Percentiles rank a stretch among this genome's conserved stretches.
Evolutionary conservation across 2,329 filamentous ascomycete species (phyloP).

Genomic region (Fusarium ambrosium): DNA sequence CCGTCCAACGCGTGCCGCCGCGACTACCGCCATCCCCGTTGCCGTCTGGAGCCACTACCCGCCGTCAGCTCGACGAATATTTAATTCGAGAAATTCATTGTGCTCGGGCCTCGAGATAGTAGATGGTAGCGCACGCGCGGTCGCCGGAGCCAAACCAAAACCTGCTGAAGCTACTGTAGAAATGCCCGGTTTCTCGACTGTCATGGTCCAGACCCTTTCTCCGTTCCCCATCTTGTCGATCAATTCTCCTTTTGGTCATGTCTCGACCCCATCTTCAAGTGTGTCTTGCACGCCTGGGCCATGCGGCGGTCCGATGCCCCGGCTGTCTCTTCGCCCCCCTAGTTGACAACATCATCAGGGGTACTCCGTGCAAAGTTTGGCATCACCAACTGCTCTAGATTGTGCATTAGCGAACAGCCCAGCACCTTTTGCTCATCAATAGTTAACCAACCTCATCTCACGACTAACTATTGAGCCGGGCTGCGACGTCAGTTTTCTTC

Average conservation of each 20-base stretch:
- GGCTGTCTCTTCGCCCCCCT: neutral
- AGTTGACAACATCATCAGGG: neutral
- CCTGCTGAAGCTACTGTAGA: neutral
- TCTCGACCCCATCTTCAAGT: neutral
- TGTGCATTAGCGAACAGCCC: neutral
- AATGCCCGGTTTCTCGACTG: conserved; percentile 8
- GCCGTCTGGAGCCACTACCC: conserved; percentile 4
- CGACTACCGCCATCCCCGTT: conserved; percentile 4
- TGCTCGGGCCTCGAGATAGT: neutral
- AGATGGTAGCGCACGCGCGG: neutral
- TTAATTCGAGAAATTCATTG: neutral
- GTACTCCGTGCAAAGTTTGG: neutral
- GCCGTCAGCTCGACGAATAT: neutral
- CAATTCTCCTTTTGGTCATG: conserved; percentile 20
- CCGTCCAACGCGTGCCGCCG: conserved; percentile 4
- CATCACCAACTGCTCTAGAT: neutral
- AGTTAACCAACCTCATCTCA: neutral
- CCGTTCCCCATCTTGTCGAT: conserved; percentile 28
- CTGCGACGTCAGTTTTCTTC: neutral
- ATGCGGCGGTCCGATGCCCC: conserved; percentile 21
- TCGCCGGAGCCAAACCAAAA: neutral
- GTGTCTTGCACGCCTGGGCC: conserved; percentile 4
- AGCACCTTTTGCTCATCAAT: neutral
- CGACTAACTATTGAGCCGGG: neutral
- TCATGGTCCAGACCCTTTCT: conserved; percentile 23